These are phyloP conservation scores for Sclerotinia glacialis DNA, from an alignment of 2,329 filamentous ascomycete genomes.

Conservation along the genomic window DNA sequence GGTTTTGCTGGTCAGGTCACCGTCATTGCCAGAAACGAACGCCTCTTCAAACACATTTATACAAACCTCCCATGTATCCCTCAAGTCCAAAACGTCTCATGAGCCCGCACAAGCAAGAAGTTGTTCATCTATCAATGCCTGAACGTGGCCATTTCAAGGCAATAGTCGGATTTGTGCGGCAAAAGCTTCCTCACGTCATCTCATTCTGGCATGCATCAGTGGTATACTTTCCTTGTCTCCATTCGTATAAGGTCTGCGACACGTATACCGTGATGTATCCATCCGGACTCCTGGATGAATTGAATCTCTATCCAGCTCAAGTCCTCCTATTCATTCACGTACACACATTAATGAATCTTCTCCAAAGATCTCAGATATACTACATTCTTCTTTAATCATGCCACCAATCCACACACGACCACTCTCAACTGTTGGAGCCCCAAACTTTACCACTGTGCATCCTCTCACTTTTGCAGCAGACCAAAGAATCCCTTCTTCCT, in stretches of 20 bases:
- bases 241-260: not conserved
- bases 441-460: slow-evolving; percentile 90
- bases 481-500: slow-evolving; percentile 65
- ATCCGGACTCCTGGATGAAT: not conserved
- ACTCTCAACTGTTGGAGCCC: slow-evolving; percentile 75
- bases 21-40: not conserved
- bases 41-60: not conserved
- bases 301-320: not conserved
- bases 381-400: slow-evolving; percentile 74
- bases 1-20: not conserved
- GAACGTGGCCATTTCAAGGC: not conserved
- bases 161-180: not conserved
- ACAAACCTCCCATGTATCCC: not conserved
- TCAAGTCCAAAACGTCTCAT: not conserved
- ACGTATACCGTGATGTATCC: not conserved
- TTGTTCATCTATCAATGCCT: not conserved
- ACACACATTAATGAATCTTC: slow-evolving; percentile 78
- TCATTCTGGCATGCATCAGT: no score
- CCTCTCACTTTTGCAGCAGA: slow-evolving; percentile 76
- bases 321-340: slow-evolving; percentile 40
- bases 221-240: not conserved
- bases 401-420: slow-evolving; percentile 75
- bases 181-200: not conserved
- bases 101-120: not conserved
- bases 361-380: slow-evolving; percentile 68